Evolutionary conservation across 2,329 filamentous ascomycete genomes (phyloP).

Genomic region (Piedraia hortae): DNA sequence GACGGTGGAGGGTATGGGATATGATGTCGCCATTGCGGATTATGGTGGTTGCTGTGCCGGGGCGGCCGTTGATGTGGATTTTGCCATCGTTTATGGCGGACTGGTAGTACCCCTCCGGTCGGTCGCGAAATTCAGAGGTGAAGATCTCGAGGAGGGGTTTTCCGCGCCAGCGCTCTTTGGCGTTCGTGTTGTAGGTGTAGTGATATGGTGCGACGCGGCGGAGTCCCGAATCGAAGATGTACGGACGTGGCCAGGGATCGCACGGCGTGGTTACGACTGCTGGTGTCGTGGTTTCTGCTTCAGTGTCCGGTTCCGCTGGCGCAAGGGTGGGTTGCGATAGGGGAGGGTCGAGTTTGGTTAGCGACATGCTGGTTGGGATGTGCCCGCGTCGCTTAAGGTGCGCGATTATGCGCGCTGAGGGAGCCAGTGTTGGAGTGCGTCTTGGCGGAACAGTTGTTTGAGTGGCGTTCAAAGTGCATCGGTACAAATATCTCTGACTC

Average conservation of each 20-base stretch:
- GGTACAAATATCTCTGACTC: too few relatives aligned
- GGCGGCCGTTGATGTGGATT: constrained; percentile 55
- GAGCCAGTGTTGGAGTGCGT: constrained; percentile 15
- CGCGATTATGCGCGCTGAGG: constrained; percentile 24
- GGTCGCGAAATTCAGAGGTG: constrained; percentile 69
- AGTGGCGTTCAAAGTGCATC: too few relatives aligned
- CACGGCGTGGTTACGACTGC: constrained; percentile 24
- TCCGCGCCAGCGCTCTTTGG: constrained; percentile 79
- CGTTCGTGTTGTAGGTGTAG: constrained; percentile 83
- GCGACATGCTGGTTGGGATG: constrained; percentile 7
- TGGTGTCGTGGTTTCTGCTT: too few relatives aligned
- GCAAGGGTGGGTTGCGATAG: not conserved
- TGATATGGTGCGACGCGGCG: constrained; percentile 67
- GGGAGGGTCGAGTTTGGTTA: constrained; percentile 7
- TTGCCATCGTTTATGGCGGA: constrained; percentile 53
- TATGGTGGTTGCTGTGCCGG: constrained; percentile 34
- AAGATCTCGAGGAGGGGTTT: constrained; percentile 67
- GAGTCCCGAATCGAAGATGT: constrained; percentile 59
- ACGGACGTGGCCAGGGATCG: constrained; percentile 38
- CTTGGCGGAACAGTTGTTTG: too few relatives aligned
- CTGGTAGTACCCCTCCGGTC: constrained; percentile 62
- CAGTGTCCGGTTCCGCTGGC: constrained; percentile 1
- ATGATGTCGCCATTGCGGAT: constrained; percentile 77
- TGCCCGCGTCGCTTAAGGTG: constrained; percentile 22
- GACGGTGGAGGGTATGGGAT: constrained; percentile 77